Evolutionary conservation across 352 stramenopile genomes (phyloP).

Genomic region (Hyaloperonospora brassicae): DNA sequence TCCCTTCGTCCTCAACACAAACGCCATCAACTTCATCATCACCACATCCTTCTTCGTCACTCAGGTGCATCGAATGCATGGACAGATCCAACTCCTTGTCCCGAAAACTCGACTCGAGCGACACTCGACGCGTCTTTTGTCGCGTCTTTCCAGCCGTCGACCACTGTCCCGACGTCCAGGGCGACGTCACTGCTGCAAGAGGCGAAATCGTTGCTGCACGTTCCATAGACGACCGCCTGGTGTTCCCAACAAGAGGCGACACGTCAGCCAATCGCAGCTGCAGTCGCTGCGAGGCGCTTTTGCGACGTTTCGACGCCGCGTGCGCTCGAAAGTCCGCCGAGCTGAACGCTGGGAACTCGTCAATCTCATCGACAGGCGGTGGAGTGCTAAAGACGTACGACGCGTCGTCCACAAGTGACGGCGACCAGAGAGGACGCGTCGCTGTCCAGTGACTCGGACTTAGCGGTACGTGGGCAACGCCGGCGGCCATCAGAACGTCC

Average conservation of each 20-base stretch:
- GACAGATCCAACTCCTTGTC: constrained; percentile 45
- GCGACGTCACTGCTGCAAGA: constrained; percentile 22
- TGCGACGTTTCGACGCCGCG: constrained; percentile 15
- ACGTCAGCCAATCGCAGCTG: constrained; percentile 40
- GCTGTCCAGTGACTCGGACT: constrained; percentile 30
- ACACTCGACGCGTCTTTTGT: constrained; percentile 14
- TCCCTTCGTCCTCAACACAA: constrained; percentile 16
- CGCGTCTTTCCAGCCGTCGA: constrained; percentile 18
- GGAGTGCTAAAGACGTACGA: constrained; percentile 74
- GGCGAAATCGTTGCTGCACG: constrained; percentile 23
- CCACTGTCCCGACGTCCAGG: constrained; percentile 21
- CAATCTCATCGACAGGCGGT: constrained; percentile 17
- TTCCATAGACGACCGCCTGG: constrained; percentile 19
- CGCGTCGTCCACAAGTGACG: constrained; percentile 18
- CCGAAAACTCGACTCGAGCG: constrained; percentile 22
- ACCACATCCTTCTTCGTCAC: constrained; percentile 28
- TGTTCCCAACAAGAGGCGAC: constrained; percentile 46
- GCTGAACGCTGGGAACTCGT: constrained; percentile 48
- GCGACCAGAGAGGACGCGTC: constrained; percentile 14
- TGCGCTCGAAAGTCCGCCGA: constrained; percentile 44
- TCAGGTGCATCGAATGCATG: constrained; percentile 69
- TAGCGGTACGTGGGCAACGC: constrained; percentile 24
- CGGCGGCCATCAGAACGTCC: constrained; percentile 26
- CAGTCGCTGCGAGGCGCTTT: constrained; percentile 45
- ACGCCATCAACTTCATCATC: constrained; percentile 18